Base-by-base conservation (phyloP, 129 eudicot species). In the Artemisia annua region DNA sequence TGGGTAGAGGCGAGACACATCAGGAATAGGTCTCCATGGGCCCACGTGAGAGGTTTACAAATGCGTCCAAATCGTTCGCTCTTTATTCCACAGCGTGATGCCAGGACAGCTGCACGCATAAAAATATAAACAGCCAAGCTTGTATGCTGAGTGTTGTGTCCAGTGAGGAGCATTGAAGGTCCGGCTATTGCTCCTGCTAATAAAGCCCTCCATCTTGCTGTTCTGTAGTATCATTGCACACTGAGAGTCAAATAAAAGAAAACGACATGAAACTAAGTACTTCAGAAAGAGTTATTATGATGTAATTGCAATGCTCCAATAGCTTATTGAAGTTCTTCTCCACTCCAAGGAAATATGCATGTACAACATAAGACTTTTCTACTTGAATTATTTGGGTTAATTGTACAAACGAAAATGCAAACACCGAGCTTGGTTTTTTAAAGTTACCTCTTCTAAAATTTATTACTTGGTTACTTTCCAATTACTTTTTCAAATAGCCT, bases 51-150 rank as follows among this genome's bases (percentile, higher is more conserved):
- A 83, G 99, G 99, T 78, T 86, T 95, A 81, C 97, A 95, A 51
- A 95, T 83, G 44, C 51, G 75, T 49, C 98, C 97, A 72, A 90
- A 94, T 44, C 91, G 82, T 81, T 94, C 81, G 86, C 98, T 94
- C 75, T 94, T 94, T 48, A 94, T 94, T 51, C 98, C 98, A 86
- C 98, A 94, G 17, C 98, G 97, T 18, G 98, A 86, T 67, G 98
- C 98, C 82, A 94, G 75, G 46, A 94, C 98, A 81, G 97, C 94
- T 56, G 98, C 98, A 75, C 98, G 94, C 98, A 90, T 90, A 59
- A 94, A 85, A 58, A 94, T 94, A 87, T 94, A 94, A 32, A 94
- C 90, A 9, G 98, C 97, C 84, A 94, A 77, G 79, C 98, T 94
- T 46, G 83, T 94, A 43, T 94, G 98, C 50, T 86, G 85, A 66